Percentiles rank a stretch among this genome's conserved stretches.
These are phyloP conservation scores for Wickerhamiella allomyrinae DNA, from an alignment of 805 yeast species.

Conservation along the genomic window DNA sequence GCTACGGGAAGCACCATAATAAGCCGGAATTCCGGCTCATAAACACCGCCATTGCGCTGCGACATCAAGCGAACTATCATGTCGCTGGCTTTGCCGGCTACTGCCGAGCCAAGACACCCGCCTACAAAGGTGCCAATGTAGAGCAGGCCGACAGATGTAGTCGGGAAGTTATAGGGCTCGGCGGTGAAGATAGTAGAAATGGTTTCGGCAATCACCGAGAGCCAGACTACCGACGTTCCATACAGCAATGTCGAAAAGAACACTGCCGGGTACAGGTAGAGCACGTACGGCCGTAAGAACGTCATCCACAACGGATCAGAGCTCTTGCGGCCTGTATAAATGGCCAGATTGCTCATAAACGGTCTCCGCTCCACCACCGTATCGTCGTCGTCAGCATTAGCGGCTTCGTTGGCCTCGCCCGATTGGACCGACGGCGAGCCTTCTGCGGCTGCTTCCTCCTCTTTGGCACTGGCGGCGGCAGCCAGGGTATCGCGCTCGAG, in stretches of 20 bases:
- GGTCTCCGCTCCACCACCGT: conserved; percentile 11
- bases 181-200: conserved; percentile 35
- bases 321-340: conserved; percentile 38
- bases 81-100: conserved; percentile 40
- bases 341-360: conserved; percentile 25
- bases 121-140: conserved; percentile 45
- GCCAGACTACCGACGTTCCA: conserved; percentile 48
- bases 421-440: neutral
- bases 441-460: too few species aligned
- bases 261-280: conserved; percentile 36
- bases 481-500: neutral
- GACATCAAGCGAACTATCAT: conserved; percentile 33
- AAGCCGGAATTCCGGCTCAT: conserved; percentile 50
- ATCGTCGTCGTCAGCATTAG: neutral
- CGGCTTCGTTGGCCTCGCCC: neutral
- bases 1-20: conserved; percentile 39
- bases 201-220: conserved; percentile 45
- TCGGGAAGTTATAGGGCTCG: conserved; percentile 33
- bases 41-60: conserved; percentile 35
- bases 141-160: conserved; percentile 37
- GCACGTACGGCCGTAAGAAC: conserved; percentile 38
- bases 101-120: conserved; percentile 40
- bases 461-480: neutral
- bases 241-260: conserved; percentile 39
- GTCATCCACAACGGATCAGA: conserved; percentile 42